Evolutionary conservation across 2,329 filamentous ascomycete genomes (phyloP).

Genomic region (Hymenoscyphus occultus): DNA sequence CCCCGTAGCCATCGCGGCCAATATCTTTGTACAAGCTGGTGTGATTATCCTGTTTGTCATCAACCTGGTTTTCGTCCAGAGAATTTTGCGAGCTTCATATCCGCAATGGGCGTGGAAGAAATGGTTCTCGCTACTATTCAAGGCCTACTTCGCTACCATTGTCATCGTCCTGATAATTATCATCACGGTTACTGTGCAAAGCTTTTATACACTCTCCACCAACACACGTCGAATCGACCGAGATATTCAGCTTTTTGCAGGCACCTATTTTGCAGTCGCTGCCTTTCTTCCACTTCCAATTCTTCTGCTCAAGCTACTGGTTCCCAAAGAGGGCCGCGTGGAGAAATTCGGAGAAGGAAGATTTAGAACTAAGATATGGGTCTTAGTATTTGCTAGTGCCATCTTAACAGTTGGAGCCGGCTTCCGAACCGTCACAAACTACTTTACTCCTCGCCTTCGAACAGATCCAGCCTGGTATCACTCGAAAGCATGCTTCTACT

Average conservation of each 20-base stretch:
- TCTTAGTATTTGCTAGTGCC: conserved; percentile 57
- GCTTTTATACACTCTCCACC: conserved; percentile 61
- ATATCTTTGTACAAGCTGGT: conserved; percentile 30
- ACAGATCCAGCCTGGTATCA: conserved; percentile 66
- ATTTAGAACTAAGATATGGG: conserved; percentile 62
- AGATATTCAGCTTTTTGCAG: conserved; percentile 61
- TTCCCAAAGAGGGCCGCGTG: conserved; percentile 42
- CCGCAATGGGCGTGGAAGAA: conserved; percentile 68
- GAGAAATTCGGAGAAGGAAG: conserved; percentile 66
- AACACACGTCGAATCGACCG: conserved; percentile 52
- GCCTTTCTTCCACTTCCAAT: conserved; percentile 66
- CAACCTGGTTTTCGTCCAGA: conserved; percentile 75
- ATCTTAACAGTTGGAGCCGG: conserved; percentile 66
- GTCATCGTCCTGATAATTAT: conserved; percentile 60
- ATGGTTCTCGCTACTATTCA: conserved; percentile 51
- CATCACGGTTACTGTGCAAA: conserved; percentile 61
- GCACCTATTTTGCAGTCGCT: conserved; percentile 59
- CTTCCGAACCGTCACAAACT: conserved; percentile 59
- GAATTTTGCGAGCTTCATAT: conserved; percentile 70
- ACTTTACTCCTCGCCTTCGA: conserved; percentile 41
- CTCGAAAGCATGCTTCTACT: conserved; percentile 70
- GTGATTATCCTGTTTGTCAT: conserved; percentile 73
- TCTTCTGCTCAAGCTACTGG: conserved; percentile 45
- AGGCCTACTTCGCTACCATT: conserved; percentile 56
- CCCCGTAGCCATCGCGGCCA: conserved; percentile 27